phyloP scores from a whole-genome alignment of 495 filamentous ascomycete species.

The Lichina pygmaea region DNA sequence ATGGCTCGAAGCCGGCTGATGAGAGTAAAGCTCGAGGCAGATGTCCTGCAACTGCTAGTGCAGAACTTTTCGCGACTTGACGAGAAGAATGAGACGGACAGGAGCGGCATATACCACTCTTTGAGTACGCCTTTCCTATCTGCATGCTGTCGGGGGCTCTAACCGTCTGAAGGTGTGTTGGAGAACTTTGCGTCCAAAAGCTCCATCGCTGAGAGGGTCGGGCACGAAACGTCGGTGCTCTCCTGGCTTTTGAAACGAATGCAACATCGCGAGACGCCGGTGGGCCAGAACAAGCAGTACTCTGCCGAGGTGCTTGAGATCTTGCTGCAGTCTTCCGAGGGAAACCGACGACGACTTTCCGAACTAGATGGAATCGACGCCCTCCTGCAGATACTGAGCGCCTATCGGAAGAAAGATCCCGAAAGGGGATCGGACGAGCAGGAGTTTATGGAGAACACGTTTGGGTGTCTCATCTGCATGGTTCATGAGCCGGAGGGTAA shows the following conservation, averaged over 20 bases:
- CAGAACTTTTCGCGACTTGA: slow-evolving; percentile 66
- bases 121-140: slow-evolving; percentile 20
- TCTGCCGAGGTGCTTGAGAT: slow-evolving; percentile 80
- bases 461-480: slow-evolving; percentile 55
- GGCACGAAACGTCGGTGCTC: slow-evolving; percentile 34
- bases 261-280: slow-evolving; percentile 28
- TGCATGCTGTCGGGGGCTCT: neutral
- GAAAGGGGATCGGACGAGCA: slow-evolving; percentile 69
- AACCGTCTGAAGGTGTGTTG: slow-evolving; percentile 25
- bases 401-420: slow-evolving; percentile 81
- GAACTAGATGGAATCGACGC: slow-evolving; percentile 46
- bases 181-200: slow-evolving; percentile 64
- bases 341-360: slow-evolving; percentile 36
- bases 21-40: slow-evolving; percentile 30
- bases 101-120: slow-evolving; percentile 64
- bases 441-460: slow-evolving; percentile 83
- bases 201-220: slow-evolving; percentile 39
- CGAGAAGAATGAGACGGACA: slow-evolving; percentile 53
- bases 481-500: slow-evolving; percentile 57
- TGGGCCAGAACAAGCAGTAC: slow-evolving; percentile 86
- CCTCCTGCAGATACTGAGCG: slow-evolving; percentile 55
- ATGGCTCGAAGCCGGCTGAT: neutral
- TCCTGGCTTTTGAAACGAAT: slow-evolving; percentile 54
- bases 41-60: slow-evolving; percentile 57
- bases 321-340: slow-evolving; percentile 38